Evolutionary conservation across 305 asterid genomes (phyloP), one percentile per base, ranked within the genome.

Genomic region (Fraxinus angustifolia): DNA sequence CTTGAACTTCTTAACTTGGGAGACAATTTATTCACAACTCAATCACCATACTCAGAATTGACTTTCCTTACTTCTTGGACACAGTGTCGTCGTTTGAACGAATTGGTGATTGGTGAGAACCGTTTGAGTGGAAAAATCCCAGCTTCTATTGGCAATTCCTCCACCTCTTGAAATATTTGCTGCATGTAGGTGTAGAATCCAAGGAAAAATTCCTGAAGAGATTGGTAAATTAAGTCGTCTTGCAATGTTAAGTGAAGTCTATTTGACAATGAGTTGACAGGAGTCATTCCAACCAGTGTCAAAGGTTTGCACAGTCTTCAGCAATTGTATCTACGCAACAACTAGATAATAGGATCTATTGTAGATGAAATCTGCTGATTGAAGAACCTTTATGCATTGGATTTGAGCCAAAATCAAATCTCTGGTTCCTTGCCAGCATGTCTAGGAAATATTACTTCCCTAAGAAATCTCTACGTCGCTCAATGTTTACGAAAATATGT

Each of bases 401-500:
- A 76, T 35, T 65, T 87, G 80, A 34, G 79, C 10, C 4, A 1
- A 35, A 88, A 88, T 56, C 78, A 12, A 0, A 8, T 87, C 6
- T 83, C 75, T 0, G 89, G 89, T 31, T 2, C 79, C 0, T 31
- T 89, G n/a, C 90, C 88, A 40, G 21, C 85, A 12, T 89, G 91
- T 80, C 7, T 87, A 7, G 89, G 89, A 16, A 81, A 81, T 12
- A 70, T 78, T 70, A 76, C 77, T 2, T 73, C 86, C 23, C 80
- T 84, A 53, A 81, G 88, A 40, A 0, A 48, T 8, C 90, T 88
- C 40, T 3, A 26, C 58, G 68, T 85, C 23, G 77, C 60, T 82
- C 72, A 28, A 28, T 28, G 30, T 28, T 28, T 28, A 28, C 30
- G 30, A 28, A 28, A 28, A 28, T 28, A 28, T 28, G 30, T 28